Base-by-base conservation (phyloP, 441 rosid species). In the Pelargonium fulgidum region DNA sequence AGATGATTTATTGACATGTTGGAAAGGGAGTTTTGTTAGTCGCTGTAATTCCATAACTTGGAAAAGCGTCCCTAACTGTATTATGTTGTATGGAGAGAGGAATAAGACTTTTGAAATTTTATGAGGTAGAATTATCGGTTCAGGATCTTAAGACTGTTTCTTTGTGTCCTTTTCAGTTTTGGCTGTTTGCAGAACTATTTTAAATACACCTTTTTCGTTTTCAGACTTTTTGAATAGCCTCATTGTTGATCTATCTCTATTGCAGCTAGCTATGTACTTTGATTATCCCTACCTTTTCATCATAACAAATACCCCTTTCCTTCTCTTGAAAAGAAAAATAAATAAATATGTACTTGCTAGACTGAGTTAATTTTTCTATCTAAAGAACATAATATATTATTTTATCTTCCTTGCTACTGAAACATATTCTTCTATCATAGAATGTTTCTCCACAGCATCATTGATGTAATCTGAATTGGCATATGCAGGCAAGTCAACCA, bases 401-500 rank as follows among this genome's bases (percentile, higher is more conserved):
- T 22, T 11, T 61, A 24, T 61, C 64, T 61, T 56, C 24, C 62
- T 0, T 56, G 64, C 24, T 70, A 39, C 48, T 58, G 9, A 47
- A 17, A 63, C 48, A 24, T 10, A 12, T 67, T 33, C 14, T 48
- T 61, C 13, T 11, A 11, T 19, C 14, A 54, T 12, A 8, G 44
- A 33, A 67, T 65, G 42, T 1, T 19, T 69, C 29, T 20, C 59
- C 41, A 47, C 22, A 17, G 67, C 7, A 8, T 56, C 62, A 16
- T 70, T 79, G 41, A 76, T 75, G 63, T 65, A n/a, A 68, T 70
- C 41, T 67, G 12, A 65, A 17, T 71, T 66, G 68, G 68, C 68
- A 66, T 72, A 0, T 80, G 88, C 94, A 95, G 96, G 98, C n/a
- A 94, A 94, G 80, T 94, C 99, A 20, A 94, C 99, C 50, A 84